Base-by-base conservation (phyloP, 2,329 filamentous ascomycete genomes). In the Xylaria sp. region DNA sequence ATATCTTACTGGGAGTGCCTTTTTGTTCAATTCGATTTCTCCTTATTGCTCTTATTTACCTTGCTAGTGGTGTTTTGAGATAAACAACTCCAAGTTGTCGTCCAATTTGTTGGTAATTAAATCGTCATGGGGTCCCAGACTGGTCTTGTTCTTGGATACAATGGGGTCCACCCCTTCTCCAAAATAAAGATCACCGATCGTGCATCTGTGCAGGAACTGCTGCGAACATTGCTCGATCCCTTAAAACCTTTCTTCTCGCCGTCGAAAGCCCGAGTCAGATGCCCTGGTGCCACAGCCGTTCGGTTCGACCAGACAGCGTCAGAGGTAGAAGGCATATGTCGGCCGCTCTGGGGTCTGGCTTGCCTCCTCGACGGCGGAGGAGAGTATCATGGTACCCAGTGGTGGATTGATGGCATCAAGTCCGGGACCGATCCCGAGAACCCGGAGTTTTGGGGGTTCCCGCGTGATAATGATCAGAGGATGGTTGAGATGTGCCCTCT, bases 401-500 rank as follows among this genome's bases (percentile, higher is more conserved):
- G 87, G 79, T 93, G 90, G 87, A 85, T 93, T 42, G 85, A 91
- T 69, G 92, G 92, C 3, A 82, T 94, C 65, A 87, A 88, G 70
- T 85, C 88, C 36, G 92, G 92, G 0, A 93, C 91, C 0, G 88
- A 94, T 73, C 91, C 91, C 0, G 83, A 88, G 53, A 87, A 82
- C 66, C 84, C 87, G 0, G 92, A 94, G 79, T 94, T 90, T 75
- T 95, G 92, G 92, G 92, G 92, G 0, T 89, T 88, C 64, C 91
- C 92, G 71, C 85, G 89, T 71, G 91, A 94, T 75, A 89, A 90
- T 65, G 92, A 94, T 75, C 92, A 94, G 82, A 84, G 92, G 30
- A 94, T 94, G 92, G 92, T 94, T 2, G 92, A 95, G 78, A 93
- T 93, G 85, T 94, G 92, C 76, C 92, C 92, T 0, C 84, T 94